phyloP scores from a whole-genome alignment of 1,284 basidiomycete species.

The Psilocybe mexicana region DNA sequence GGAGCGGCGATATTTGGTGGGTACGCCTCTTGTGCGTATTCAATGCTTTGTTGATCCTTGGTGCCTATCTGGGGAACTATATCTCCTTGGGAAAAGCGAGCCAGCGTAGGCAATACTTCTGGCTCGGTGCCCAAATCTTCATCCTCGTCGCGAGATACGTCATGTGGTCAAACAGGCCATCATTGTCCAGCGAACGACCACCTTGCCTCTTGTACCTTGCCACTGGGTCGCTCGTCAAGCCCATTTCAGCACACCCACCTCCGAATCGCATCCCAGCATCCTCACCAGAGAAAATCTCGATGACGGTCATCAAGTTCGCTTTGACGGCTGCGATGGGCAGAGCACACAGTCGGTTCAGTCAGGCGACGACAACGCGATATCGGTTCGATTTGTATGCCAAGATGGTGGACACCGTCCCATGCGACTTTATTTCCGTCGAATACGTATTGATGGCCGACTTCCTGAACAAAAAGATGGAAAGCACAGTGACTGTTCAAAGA shows the following conservation, averaged over 20 bases:
- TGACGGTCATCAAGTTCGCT: not conserved
- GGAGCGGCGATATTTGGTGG: constrained; percentile 1
- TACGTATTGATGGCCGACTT: not conserved
- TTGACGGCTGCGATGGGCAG: not conserved
- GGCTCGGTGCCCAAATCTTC: not conserved
- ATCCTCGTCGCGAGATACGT: not conserved
- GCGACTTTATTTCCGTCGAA: not conserved
- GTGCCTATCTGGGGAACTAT: not conserved
- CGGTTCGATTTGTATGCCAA: not conserved
- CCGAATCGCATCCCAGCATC: not conserved
- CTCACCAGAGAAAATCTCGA: not conserved
- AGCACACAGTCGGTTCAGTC: not conserved
- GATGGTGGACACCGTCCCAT: not conserved
- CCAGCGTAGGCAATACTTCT: not conserved
- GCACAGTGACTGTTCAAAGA: not conserved
- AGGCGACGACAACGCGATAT: not conserved
- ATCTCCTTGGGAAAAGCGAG: not conserved
- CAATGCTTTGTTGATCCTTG: not conserved
- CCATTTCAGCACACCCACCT: not conserved
- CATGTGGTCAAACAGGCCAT: not conserved
- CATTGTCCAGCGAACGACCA: not conserved
- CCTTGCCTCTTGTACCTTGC: not conserved
- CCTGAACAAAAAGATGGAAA: not conserved
- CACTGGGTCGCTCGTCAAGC: not conserved
- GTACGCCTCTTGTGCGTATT: not conserved